Evolutionary conservation across 1,284 basidiomycete genomes (phyloP).

Genomic region (Ustilago tritici): DNA sequence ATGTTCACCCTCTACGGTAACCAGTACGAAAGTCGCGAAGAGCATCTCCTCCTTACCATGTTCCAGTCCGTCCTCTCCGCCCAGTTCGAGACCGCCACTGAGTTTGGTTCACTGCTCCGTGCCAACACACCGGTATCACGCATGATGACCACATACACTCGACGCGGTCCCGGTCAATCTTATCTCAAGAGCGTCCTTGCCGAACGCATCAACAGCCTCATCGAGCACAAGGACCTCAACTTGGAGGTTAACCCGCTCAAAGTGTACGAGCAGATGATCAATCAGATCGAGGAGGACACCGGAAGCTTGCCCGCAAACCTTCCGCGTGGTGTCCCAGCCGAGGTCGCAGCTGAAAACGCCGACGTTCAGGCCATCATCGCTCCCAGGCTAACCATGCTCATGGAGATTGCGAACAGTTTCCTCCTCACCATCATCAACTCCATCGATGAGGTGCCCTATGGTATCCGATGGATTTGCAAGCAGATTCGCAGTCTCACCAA

Average conservation of each 20-base stretch:
- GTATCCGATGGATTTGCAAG: constrained; percentile 99
- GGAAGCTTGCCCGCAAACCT: constrained; percentile 88
- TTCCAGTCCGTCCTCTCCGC: constrained; percentile 96
- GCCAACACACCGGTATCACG: constrained; percentile 98
- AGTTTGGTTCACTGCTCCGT: constrained; percentile 94
- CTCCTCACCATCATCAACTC: constrained; percentile 97
- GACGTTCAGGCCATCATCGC: constrained; percentile 98
- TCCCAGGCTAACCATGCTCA: constrained; percentile 93
- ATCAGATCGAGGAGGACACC: constrained; percentile 96
- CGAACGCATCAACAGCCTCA: constrained; percentile 95
- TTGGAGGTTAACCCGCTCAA: constrained; percentile 98
- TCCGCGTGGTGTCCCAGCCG: constrained; percentile 89
- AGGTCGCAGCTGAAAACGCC: constrained; percentile 88
- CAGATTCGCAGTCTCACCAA: constrained; percentile 96
- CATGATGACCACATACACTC: constrained; percentile 99
- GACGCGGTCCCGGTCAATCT: constrained; percentile 95
- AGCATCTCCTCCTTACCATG: constrained; percentile 98
- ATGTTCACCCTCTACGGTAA: constrained; percentile 99
- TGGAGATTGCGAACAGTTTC: constrained; percentile 99
- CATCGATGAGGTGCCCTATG: constrained; percentile 96
- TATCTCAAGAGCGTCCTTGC: constrained; percentile 97
- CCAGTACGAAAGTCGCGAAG: constrained; percentile 98
- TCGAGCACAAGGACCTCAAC: constrained; percentile 98
- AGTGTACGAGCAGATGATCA: constrained; percentile 74
- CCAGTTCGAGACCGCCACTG: constrained; percentile 97